These are phyloP conservation scores for Solioccasus polychromus DNA, from an alignment of 768 basidiomycete species.

Conservation along the genomic window DNA sequence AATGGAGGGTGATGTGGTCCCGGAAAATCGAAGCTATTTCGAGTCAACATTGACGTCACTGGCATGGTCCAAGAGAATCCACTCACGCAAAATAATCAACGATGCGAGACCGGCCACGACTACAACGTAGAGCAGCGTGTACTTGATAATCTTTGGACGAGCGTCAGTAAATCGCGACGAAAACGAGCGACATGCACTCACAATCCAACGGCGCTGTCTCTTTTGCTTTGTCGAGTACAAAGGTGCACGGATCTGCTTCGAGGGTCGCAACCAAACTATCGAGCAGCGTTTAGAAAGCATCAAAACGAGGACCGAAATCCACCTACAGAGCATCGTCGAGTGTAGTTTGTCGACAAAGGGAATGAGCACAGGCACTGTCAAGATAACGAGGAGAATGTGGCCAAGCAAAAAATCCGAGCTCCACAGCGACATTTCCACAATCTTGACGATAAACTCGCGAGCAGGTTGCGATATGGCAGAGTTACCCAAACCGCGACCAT, in stretches of 20 bases:
- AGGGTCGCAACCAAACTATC: constrained; percentile 91
- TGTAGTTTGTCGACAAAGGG: constrained; percentile 88
- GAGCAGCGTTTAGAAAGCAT: constrained; percentile 11
- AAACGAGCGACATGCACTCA: constrained; percentile 32
- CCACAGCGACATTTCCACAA: constrained; percentile 97
- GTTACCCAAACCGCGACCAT: constrained; percentile 87
- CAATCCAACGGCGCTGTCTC: constrained; percentile 88
- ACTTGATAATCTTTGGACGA: constrained; percentile 69
- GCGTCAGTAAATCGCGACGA: constrained; percentile 5
- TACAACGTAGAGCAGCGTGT: constrained; percentile 76
- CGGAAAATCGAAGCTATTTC: constrained; percentile 80
- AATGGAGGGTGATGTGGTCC: constrained; percentile 70
- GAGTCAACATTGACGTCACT: constrained; percentile 1
- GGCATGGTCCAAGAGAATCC: not conserved
- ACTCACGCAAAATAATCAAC: constrained; percentile 79
- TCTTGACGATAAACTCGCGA: constrained; percentile 97
- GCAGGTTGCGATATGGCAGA: constrained; percentile 94
- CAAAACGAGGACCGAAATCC: not conserved
- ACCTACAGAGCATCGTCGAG: constrained; percentile 89
- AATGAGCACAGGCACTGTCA: constrained; percentile 81
- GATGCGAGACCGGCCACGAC: constrained; percentile 77
- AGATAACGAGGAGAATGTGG: constrained; percentile 80
- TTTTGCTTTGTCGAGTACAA: constrained; percentile 95
- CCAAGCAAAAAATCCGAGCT: constrained; percentile 90
- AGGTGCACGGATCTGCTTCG: constrained; percentile 90